Evolutionary conservation across 208 protist species (phyloP).

Genomic region (Tritrichomonas foetus): DNA sequence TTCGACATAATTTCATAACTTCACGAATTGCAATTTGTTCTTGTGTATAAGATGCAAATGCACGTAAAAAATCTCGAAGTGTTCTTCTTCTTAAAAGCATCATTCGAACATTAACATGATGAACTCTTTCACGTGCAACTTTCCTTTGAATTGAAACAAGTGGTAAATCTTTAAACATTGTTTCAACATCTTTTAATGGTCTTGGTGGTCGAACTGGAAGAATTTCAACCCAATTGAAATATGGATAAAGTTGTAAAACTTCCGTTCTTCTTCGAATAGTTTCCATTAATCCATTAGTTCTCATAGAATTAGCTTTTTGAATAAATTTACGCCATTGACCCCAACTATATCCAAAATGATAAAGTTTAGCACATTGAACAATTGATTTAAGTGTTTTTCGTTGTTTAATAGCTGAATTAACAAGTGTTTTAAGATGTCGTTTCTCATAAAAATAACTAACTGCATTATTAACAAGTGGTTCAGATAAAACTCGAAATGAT

Average conservation of each 20-base stretch:
- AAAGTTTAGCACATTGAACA: background rate
- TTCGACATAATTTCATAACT: background rate
- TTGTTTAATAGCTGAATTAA: background rate
- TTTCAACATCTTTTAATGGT: background rate
- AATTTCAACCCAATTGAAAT: slow-evolving; percentile 20
- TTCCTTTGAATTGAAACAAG: background rate
- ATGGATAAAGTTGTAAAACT: background rate
- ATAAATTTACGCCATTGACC: background rate
- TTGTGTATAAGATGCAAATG: slow-evolving; percentile 16
- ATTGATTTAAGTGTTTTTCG: background rate
- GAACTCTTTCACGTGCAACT: background rate
- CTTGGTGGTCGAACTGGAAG: background rate
- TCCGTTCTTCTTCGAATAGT: background rate
- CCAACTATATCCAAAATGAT: background rate
- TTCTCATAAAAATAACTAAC: slow-evolving; percentile 29
- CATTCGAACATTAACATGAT: background rate
- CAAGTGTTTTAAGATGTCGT: background rate
- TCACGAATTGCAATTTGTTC: background rate
- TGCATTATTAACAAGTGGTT: background rate
- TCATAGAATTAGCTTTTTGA: background rate
- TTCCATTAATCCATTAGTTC: background rate
- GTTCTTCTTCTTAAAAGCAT: slow-evolving; percentile 2
- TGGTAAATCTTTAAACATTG: background rate
- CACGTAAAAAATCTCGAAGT: background rate
- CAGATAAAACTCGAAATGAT: background rate